Evolutionary conservation across 768 basidiomycete species (phyloP), one percentile per base, ranked within the genome.

Genomic region (Auriscalpium vulgare): DNA sequence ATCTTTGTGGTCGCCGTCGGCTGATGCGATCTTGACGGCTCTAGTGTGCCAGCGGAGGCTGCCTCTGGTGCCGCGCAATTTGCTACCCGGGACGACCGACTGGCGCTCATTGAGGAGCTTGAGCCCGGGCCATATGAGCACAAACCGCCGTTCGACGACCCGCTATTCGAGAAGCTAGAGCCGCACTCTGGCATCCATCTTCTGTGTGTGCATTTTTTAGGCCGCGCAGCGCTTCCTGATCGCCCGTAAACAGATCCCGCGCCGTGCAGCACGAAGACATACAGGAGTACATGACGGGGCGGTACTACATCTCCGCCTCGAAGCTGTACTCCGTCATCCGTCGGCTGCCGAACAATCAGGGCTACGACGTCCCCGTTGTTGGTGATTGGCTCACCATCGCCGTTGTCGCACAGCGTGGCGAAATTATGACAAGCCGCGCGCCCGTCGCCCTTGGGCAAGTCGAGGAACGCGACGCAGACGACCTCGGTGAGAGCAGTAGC

Each of bases 321-420:
- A 83, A 77, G 17, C 75, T 99, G 37, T 99, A 99, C 72, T 92
- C 93, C 9, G 80, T 85, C 47, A 78, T 93, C 45, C 84, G 88
- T 10, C 80, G 88, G 0, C 77, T 85, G 13, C 82, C 87, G 0
- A 83, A 89, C 66, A 87, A 56, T 37, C 84, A 88, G 56, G 85
- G 84, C 16, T 95, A 93, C 68, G 94, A 97, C 47, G 81, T 99
- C 1, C 95, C 95, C 10, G 85, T 97, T 1, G 81, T 82, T 7
- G 90, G 90, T 2, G 97, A 98, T 69, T 98, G 92, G 89, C 80
- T 97, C 44, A 95, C 94, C 7, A 91, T 99, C 48, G 95, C 92
- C 2, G 95, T 98, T 5, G 84, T 99, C 13, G 95, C 94, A 2
- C 92, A 95, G 68, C 82, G 93, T 19, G 86, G 92, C 3, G 86